Conservation (phyloP, 2,329 filamentous ascomycete genomes). For the Colletotrichum eleusines region DNA sequence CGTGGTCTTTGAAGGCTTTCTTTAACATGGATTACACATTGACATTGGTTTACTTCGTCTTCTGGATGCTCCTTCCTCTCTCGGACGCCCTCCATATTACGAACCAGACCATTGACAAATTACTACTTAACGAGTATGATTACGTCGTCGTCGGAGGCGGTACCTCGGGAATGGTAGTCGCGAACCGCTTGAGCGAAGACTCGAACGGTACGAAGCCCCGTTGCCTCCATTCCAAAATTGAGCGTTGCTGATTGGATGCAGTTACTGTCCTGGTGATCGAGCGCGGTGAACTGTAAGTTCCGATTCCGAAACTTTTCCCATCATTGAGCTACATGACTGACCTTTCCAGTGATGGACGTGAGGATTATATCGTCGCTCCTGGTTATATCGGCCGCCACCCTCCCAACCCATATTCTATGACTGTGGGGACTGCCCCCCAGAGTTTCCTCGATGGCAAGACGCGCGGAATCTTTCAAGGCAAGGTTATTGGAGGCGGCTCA, state of each 20-base stretch:
- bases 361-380: slow-evolving; percentile 40
- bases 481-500: slow-evolving; percentile 55
- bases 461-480: slow-evolving; percentile 52
- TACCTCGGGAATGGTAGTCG: slow-evolving; percentile 58
- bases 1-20: not conserved
- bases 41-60: not conserved
- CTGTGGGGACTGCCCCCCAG: slow-evolving; percentile 49
- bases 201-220: slow-evolving; percentile 34
- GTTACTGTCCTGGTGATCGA: slow-evolving; percentile 43
- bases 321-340: not conserved
- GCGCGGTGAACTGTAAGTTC: slow-evolving; percentile 41
- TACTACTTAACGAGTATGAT: slow-evolving; percentile 46
- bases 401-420: slow-evolving; percentile 46
- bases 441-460: slow-evolving; percentile 51
- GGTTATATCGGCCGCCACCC: slow-evolving; percentile 41
- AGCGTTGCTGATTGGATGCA: slow-evolving; percentile 6
- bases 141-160: slow-evolving; percentile 61
- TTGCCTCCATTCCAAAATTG: not conserved
- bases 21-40: slow-evolving; percentile 15
- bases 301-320: not conserved
- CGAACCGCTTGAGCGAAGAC: slow-evolving; percentile 57
- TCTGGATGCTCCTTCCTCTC: slow-evolving; percentile 11
- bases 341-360: slow-evolving; percentile 29
- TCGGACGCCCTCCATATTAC: slow-evolving; percentile 32
- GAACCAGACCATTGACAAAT: slow-evolving; percentile 27